Percentiles rank a stretch among this genome's conserved stretches.
These are phyloP conservation scores for Hypseocharis bilobata DNA, from an alignment of 441 rosid genomes.

Conservation along the genomic window DNA sequence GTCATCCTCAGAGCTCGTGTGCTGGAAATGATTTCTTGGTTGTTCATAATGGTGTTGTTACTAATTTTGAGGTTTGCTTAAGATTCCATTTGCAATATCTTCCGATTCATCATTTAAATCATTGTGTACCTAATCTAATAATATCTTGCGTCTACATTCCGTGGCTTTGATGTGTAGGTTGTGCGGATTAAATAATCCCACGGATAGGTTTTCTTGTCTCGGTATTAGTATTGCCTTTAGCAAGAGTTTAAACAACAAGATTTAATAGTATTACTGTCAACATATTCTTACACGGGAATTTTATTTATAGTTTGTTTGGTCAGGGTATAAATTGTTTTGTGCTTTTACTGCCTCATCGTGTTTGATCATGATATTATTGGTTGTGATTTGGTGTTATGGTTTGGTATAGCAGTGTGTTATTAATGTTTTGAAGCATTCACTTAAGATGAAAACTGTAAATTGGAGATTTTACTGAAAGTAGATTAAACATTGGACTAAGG, in stretches of 20 bases:
- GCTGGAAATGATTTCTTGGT: slow-evolving; percentile 77
- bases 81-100: slow-evolving; percentile 5
- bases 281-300: background rate
- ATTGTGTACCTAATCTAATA: background rate
- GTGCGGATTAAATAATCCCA: too few species aligned
- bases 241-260: background rate
- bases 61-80: slow-evolving; percentile 67
- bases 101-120: background rate
- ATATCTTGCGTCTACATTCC: too few species aligned
- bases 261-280: background rate
- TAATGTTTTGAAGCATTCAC: too few species aligned
- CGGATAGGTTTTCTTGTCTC: too few species aligned
- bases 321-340: background rate
- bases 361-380: too few species aligned
- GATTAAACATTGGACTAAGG: too few species aligned
- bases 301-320: background rate
- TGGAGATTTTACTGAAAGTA: too few species aligned
- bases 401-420: too few species aligned
- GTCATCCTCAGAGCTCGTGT: slow-evolving; percentile 89
- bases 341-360: background rate
- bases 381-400: too few species aligned
- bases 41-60: slow-evolving; percentile 84
- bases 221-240: background rate
- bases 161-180: too few species aligned
- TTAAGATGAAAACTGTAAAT: too few species aligned